phyloP scores from a whole-genome alignment of 2,329 filamentous ascomycete genomes.

The Bertia moriformis region DNA sequence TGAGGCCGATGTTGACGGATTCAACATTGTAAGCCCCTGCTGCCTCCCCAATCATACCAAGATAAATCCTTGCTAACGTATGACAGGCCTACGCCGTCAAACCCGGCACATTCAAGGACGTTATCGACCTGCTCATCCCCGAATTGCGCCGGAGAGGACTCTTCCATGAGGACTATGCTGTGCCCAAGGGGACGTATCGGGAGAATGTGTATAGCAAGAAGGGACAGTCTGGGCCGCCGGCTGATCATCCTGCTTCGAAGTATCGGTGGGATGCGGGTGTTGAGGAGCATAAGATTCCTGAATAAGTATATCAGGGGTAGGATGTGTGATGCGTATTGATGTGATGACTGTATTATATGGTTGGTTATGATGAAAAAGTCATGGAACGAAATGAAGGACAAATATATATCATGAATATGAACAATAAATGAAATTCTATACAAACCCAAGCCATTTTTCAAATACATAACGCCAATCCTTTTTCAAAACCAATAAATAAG shows the following conservation, averaged over 20 bases:
- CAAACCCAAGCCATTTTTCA: no score
- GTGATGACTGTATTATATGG: no score
- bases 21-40: slow-evolving; percentile 48
- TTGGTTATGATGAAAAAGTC: no score
- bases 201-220: slow-evolving; percentile 40
- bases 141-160: slow-evolving; percentile 44
- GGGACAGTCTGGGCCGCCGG: slow-evolving; percentile 31
- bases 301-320: no score
- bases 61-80: not conserved
- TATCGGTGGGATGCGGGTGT: slow-evolving; percentile 24
- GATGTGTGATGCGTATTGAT: no score
- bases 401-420: no score
- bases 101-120: slow-evolving; percentile 53
- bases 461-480: no score
- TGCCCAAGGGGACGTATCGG: slow-evolving; percentile 41
- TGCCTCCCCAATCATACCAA: slow-evolving; percentile 10
- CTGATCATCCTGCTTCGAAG: slow-evolving; percentile 34
- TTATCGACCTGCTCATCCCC: slow-evolving; percentile 49
- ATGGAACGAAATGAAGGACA: no score
- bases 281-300: slow-evolving; percentile 13
- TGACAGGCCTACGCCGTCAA: slow-evolving; percentile 50
- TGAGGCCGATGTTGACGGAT: slow-evolving; percentile 60
- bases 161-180: slow-evolving; percentile 37
- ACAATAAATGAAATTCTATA: no score
- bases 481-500: no score